Evolutionary conservation across 1,139 yeast genomes (phyloP), one percentile per base, ranked within the genome.

Genomic region (Meyerozyma athensensis): DNA sequence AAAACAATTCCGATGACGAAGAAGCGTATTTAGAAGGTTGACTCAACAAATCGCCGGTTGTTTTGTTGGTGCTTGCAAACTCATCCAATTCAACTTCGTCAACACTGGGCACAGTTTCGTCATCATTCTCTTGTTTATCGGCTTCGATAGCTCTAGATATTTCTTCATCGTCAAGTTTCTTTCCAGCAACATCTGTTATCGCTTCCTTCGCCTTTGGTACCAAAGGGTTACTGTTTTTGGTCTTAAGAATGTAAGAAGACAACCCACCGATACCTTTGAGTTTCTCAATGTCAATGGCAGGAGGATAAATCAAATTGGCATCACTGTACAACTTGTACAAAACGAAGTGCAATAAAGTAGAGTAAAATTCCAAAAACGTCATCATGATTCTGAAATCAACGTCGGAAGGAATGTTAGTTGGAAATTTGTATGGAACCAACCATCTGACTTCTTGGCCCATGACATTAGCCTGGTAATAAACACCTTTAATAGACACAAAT

Each of bases 341-440:
- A 18, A 83, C 90, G 56, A 94, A 92, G 59, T 90, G 95, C 54
- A 90, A 65, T 52, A 92, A 68, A 19, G 97, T 92, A 21, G 96
- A 84, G 67, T 92, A 92, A 61, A 94, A 90, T 65, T 92, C 98
- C 58, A 92, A 76, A 65, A 92, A 92, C 1, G 98, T 90, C 56
- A 89, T 73, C 99, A 92, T 92, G 67, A 92, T 87, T 63, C 95
- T 79, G 72, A 94, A 90, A 65, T 92, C 99, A 45, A 92, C 83
- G 60, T 92, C 98, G 34, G 82, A 65, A 33, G 99, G 98, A 51
- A 92, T 84, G 59, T 86, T 85, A 59, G 92, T 95, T 17, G 98
- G 96, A 68, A 90, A 92, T 61, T 89, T 90, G 74, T 83, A 92
- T 19, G 99, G 99, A 36, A 87, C 95, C 46, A 92, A 76, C 98